Evolutionary conservation across 176 grass and related monocot genomes (phyloP), one percentile per base, ranked within the genome.

Genomic region (Chrysopogon serrulatus): DNA sequence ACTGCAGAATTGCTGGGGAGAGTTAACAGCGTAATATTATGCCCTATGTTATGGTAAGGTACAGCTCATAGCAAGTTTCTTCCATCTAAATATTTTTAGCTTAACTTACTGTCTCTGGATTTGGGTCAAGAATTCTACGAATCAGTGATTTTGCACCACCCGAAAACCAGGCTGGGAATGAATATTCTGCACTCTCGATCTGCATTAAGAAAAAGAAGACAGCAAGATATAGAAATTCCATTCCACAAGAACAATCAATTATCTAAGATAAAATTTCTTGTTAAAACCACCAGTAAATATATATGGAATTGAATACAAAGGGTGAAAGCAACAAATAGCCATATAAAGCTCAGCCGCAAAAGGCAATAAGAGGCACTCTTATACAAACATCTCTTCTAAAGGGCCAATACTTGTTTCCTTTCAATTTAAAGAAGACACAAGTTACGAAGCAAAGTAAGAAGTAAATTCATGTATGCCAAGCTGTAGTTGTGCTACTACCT

Each of bases 51-150:
- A 89, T 53, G 39, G 48, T 59, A 85, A 89, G 4, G 24, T 30
- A 30, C 21, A 53, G 35, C 14, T 33, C 26, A 51, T 57, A 28
- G 35, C 4, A 33, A 69, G 43, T 75, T 81, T 67, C 15, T 74
- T 41, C 68, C 16, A 74, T 26, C 40, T 71, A 83, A 66, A 92
- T 49, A 34, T 57, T 53, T 74, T 33, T 41, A 84, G 41, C 27
- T 83, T 74, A 67, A 89, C 92, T 98, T 92, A 98, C 96, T 85
- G 87, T 90, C 40, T 95, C 93, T 87, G 96, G 93, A 78, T 92
- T 95, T 39, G 93, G 91, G 79, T 98, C 91, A 53, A 98, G 87
- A 90, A 98, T 98, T 87, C 77, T 92, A 76, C 73, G 74, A 76
- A 98, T 92, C 49, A 98, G 83, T 84, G 89, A 93, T 84, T 92